These are phyloP conservation scores for Fraxinus angustifolia DNA, from an alignment of 305 asterid genomes.

Conservation along the genomic window DNA sequence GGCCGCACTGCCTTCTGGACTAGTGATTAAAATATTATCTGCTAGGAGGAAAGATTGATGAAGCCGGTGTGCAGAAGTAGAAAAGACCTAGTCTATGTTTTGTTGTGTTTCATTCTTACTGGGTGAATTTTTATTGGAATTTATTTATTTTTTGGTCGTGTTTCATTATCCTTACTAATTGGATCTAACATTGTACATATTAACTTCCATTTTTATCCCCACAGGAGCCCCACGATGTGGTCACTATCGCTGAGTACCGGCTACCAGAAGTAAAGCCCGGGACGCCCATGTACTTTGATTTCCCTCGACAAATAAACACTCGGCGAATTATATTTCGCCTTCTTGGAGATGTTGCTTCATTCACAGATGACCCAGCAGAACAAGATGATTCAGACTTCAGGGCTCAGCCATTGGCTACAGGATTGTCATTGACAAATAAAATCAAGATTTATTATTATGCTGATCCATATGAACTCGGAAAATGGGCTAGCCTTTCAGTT, in stretches of 20 bases:
- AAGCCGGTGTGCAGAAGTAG: not conserved
- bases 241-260: conserved; percentile 71
- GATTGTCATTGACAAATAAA: conserved; percentile 70
- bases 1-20: not conserved
- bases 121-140: not conserved
- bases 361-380: conserved; percentile 75
- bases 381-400: conserved; percentile 62
- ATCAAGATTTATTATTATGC: conserved; percentile 81
- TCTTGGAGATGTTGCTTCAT: conserved; percentile 79
- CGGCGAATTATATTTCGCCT: conserved; percentile 72
- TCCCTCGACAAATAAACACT: conserved; percentile 63
- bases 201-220: conserved; percentile 9
- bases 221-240: conserved; percentile 78
- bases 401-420: conserved; percentile 60
- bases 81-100: conserved; percentile 15
- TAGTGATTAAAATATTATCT: not conserved
- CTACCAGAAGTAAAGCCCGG: conserved; percentile 85
- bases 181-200: not conserved
- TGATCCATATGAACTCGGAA: conserved; percentile 86
- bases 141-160: not conserved
- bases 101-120: not conserved
- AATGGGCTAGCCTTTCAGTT: conserved; percentile 93
- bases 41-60: not conserved
- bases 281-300: conserved; percentile 87
- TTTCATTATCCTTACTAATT: not conserved